Conservation (phyloP, 345 rosid species). For the Citrus maxima region DNA sequence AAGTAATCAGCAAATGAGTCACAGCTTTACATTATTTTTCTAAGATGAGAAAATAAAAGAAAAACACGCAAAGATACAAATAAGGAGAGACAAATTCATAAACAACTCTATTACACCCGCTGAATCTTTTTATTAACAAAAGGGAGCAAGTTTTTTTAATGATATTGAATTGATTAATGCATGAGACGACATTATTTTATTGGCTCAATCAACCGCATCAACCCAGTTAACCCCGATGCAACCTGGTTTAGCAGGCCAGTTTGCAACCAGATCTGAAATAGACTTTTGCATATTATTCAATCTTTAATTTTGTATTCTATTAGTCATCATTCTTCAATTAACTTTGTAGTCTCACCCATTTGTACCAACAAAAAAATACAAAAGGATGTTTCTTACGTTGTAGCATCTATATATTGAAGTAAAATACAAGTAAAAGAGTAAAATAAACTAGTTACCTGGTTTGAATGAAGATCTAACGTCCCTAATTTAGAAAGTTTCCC, state of each 20-base stretch:
- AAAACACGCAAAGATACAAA: not conserved
- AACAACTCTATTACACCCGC: not conserved
- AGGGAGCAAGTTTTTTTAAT: not conserved
- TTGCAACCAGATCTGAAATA: not conserved
- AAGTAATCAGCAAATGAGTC: slow-evolving; percentile 15
- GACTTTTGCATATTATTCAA: not conserved
- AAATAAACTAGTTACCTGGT: slow-evolving; percentile 52
- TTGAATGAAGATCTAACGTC: slow-evolving; percentile 84
- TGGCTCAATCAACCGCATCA: not conserved
- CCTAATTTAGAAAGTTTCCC: slow-evolving; percentile 67
- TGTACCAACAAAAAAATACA: not conserved
- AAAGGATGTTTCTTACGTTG: not conserved
- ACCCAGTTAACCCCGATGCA: not conserved
- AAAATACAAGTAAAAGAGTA: not conserved
- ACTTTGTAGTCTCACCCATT: not conserved
- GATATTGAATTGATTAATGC: not conserved
- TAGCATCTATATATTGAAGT: not conserved
- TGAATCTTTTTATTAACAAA: not conserved
- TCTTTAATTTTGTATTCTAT: not conserved
- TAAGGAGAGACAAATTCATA: not conserved
- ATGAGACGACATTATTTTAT: not conserved
- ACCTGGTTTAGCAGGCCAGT: not conserved
- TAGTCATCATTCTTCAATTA: not conserved
- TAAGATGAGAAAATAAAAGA: not conserved
- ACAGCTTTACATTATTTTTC: not conserved